These are phyloP conservation scores for Daldinia eschscholtzii DNA, from an alignment of 2,329 filamentous ascomycete genomes.

Conservation along the genomic window DNA sequence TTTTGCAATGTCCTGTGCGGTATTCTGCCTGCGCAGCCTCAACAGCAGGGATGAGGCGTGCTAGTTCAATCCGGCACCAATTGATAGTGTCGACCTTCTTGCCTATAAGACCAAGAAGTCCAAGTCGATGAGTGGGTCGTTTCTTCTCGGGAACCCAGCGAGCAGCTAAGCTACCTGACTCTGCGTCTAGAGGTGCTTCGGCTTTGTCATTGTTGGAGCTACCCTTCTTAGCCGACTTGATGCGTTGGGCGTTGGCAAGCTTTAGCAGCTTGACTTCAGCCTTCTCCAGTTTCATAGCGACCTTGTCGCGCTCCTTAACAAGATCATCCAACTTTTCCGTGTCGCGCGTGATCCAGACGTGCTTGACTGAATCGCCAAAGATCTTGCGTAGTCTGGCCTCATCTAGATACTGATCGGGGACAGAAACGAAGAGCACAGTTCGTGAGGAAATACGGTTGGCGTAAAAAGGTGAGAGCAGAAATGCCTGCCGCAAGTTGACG, in stretches of 20 bases:
- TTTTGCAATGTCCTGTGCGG: conserved; percentile 71
- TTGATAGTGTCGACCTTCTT: conserved; percentile 96
- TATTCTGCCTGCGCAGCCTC: conserved; percentile 76
- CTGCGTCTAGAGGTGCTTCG: conserved; percentile 68
- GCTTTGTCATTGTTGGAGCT: conserved; percentile 57
- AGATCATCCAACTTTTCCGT: conserved; percentile 82
- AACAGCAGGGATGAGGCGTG: conserved; percentile 79
- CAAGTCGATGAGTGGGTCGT: conserved; percentile 80
- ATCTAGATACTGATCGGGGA: conserved; percentile 82
- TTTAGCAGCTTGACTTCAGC: conserved; percentile 90
- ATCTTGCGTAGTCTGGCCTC: conserved; percentile 81
- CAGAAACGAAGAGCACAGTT: conserved; percentile 89
- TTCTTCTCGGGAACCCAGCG: conserved; percentile 81
- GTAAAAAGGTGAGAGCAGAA: conserved; percentile 86
- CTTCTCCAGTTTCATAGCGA: conserved; percentile 83
- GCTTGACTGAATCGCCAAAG: conserved; percentile 84
- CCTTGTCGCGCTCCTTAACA: conserved; percentile 84
- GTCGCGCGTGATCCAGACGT: conserved; percentile 86
- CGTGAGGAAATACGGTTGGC: conserved; percentile 88
- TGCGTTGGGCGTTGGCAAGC: conserved; percentile 77
- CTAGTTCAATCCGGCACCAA: conserved; percentile 84
- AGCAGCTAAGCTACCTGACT: conserved; percentile 78
- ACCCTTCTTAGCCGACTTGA: conserved; percentile 69
- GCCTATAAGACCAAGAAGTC: conserved; percentile 76
- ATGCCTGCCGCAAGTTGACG: conserved; percentile 93